Evolutionary conservation across 179 eudicot genomes (phyloP).

Genomic region (Beta lomatogona): DNA sequence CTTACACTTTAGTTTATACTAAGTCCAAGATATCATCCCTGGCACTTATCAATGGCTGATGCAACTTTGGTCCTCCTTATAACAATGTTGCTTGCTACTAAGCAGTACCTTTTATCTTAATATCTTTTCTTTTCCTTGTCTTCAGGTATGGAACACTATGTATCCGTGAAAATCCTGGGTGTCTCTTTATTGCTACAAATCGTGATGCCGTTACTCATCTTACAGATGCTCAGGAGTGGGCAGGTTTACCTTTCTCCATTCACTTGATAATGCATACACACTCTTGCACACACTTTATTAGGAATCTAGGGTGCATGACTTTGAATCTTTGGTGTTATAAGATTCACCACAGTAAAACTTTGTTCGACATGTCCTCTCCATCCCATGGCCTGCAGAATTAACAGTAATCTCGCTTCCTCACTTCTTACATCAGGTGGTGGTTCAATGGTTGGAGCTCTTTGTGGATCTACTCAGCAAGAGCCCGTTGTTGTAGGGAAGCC

Average conservation of each 20-base stretch:
- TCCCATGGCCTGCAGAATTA: not conserved
- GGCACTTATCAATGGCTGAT: not conserved
- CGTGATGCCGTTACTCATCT: slow-evolving; percentile 99
- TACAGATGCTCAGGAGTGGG: slow-evolving; percentile 99
- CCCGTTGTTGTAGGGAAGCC: slow-evolving; percentile 98
- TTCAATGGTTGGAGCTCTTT: slow-evolving; percentile 94
- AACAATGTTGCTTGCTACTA: not conserved
- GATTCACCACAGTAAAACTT: not conserved
- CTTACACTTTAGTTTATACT: too few relatives aligned
- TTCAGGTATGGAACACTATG: slow-evolving; percentile 89
- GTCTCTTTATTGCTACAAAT: slow-evolving; percentile 95
- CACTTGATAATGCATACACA: not conserved
- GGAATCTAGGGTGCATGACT: not conserved
- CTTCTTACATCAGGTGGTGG: slow-evolving; percentile 73
- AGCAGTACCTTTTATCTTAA: not conserved
- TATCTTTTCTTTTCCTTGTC: slow-evolving; percentile 4
- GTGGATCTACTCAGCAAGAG: slow-evolving; percentile 82
- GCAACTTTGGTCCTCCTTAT: not conserved
- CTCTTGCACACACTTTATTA: not conserved
- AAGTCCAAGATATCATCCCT: not conserved
- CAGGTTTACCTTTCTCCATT: slow-evolving; percentile 53
- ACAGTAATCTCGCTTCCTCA: not conserved
- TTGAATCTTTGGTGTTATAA: not conserved
- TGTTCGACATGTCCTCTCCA: not conserved
- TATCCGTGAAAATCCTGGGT: slow-evolving; percentile 91